phyloP scores from a whole-genome alignment of 352 stramenopile genomes.

The Phytophthora europaea region DNA sequence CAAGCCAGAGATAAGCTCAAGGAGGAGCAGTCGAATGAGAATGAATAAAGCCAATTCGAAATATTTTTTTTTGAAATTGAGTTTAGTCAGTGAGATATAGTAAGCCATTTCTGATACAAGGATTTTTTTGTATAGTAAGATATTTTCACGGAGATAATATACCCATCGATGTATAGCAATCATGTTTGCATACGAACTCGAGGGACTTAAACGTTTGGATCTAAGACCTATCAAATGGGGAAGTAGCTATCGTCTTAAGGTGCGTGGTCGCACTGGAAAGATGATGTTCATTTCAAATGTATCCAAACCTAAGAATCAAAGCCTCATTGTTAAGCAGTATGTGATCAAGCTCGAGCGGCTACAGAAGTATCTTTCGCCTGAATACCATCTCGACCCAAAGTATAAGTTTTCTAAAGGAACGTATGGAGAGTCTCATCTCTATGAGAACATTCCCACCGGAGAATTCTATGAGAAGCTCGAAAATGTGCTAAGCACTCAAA shows the following conservation, averaged over 20 bases:
- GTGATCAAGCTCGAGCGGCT: not conserved
- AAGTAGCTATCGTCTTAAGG: slow-evolving; percentile 11
- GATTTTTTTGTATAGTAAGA: not conserved
- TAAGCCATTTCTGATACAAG: slow-evolving; percentile 4
- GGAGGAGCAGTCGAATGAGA: no score
- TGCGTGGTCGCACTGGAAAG: slow-evolving; percentile 1
- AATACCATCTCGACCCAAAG: not conserved
- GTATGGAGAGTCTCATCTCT: not conserved
- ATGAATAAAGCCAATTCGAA: not conserved
- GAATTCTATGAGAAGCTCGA: not conserved
- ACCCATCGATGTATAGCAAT: not conserved
- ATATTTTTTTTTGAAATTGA: slow-evolving; percentile 10
- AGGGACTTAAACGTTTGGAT: slow-evolving; percentile 11
- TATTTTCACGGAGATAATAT: not conserved
- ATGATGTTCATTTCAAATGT: slow-evolving; percentile 12
- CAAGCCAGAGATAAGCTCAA: not conserved
- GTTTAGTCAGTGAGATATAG: not conserved
- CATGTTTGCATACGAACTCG: slow-evolving; percentile 12
- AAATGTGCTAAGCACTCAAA: not conserved
- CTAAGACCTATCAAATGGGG: slow-evolving; percentile 14
- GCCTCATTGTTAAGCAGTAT: not conserved
- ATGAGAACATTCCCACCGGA: not conserved
- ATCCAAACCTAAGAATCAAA: not conserved
- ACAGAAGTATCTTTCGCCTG: not conserved
- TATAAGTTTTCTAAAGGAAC: not conserved